Evolutionary conservation across 1,284 basidiomycete genomes (phyloP).

Genomic region (Microbotryum intermedium): DNA sequence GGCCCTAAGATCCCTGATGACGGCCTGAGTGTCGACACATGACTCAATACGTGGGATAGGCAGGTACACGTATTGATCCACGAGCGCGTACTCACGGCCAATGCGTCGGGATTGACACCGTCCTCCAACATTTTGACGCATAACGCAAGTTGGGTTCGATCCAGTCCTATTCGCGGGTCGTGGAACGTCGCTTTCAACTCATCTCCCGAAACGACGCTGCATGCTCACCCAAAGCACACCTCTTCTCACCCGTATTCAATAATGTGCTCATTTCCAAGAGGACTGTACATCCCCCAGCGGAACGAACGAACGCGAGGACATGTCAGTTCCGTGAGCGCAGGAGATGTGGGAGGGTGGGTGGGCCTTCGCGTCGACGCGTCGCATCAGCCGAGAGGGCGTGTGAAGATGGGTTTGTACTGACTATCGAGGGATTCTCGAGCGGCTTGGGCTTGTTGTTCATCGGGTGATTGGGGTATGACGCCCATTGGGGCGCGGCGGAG

Average conservation of each 20-base stretch:
- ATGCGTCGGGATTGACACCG: constrained; percentile 18
- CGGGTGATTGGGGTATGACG: neutral
- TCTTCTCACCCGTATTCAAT: neutral
- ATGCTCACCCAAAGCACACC: no score
- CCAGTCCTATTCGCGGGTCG: constrained; percentile 6
- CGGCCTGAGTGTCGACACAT: neutral
- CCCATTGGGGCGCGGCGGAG: neutral
- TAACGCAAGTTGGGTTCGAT: constrained; percentile 14
- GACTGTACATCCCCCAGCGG: neutral
- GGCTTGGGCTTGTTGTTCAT: neutral
- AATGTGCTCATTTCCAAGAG: constrained; percentile 1
- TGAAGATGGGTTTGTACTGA: no score
- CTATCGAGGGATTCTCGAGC: neutral
- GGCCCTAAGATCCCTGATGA: neutral
- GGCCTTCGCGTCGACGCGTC: no score
- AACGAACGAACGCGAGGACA: neutral
- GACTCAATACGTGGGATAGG: neutral
- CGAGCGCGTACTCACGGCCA: constrained; percentile 8
- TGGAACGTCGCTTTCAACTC: neutral
- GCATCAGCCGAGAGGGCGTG: no score
- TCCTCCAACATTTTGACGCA: constrained; percentile 21
- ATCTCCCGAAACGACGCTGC: neutral
- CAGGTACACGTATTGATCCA: neutral
- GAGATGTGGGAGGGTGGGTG: neutral
- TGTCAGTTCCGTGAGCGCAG: neutral